Evolutionary conservation across 306 rosid species (phyloP).

Genomic region (Cucumis cinereus): DNA sequence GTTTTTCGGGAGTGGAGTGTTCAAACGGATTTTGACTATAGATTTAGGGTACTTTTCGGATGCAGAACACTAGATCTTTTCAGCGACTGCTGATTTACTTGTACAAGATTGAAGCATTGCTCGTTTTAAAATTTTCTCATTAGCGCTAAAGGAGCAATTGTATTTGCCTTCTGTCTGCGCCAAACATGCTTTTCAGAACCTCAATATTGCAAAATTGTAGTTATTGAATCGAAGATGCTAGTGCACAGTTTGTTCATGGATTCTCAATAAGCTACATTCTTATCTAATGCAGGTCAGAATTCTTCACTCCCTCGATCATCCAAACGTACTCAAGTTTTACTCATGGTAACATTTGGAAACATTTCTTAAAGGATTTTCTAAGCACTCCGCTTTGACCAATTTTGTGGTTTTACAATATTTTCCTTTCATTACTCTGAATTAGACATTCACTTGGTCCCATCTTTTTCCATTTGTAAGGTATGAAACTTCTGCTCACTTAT

Average conservation of each 20-base stretch:
- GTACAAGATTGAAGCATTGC: background rate
- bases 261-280: background rate
- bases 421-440: background rate
- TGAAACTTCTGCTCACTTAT: constrained; percentile 93
- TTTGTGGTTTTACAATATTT: background rate
- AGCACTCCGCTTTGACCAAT: background rate
- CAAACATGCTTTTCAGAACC: background rate
- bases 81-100: background rate
- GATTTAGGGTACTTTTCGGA: background rate
- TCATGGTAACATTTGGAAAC: constrained; percentile 39
- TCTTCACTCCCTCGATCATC: constrained; percentile 74
- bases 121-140: background rate
- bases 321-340: constrained; percentile 66
- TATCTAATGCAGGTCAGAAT: constrained; percentile 60
- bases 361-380: background rate
- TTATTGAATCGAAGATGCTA: background rate
- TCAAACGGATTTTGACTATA: background rate
- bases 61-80: background rate
- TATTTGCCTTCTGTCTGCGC: background rate
- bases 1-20: background rate
- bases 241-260: background rate
- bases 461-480: constrained; percentile 43
- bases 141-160: background rate
- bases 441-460: background rate
- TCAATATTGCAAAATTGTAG: background rate